Percentiles rank a stretch among this genome's conserved stretches.
Conservation (phyloP, 2,329 filamentous ascomycete genomes). For the Phyllosticta citriasiana region DNA sequence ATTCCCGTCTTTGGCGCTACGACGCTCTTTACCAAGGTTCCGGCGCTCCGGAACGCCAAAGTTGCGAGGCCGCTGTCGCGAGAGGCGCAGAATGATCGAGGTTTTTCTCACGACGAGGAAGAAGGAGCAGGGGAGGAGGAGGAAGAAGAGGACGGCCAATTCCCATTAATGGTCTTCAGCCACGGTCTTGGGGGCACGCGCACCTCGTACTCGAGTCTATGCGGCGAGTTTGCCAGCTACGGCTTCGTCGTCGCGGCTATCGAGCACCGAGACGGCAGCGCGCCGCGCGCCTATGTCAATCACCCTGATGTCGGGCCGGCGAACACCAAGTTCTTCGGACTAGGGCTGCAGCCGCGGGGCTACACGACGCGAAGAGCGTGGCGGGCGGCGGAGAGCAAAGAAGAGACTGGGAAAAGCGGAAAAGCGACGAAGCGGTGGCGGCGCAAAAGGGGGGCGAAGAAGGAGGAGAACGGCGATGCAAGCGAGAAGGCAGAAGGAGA, state of each 20-base stretch:
- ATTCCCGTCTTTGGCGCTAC: slow-evolving; percentile 47
- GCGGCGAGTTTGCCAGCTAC: slow-evolving; percentile 56
- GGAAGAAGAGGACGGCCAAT: slow-evolving; percentile 26
- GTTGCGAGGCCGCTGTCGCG: slow-evolving; percentile 46
- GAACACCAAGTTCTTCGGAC: neutral
- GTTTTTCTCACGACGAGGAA: slow-evolving; percentile 19
- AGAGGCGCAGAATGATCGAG: slow-evolving; percentile 23
- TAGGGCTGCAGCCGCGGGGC: neutral
- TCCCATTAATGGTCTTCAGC: slow-evolving; percentile 56
- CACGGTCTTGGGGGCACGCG: slow-evolving; percentile 56
- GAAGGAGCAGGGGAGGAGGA: slow-evolving; percentile 22
- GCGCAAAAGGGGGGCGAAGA: neutral
- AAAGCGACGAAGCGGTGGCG: neutral
- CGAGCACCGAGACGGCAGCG: slow-evolving; percentile 56
- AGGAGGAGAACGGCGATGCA: neutral
- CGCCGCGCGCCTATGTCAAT: slow-evolving; percentile 52
- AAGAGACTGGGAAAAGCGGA: neutral
- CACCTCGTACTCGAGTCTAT: slow-evolving; percentile 53
- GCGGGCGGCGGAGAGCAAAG: neutral
- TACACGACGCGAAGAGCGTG: neutral
- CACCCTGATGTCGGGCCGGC: slow-evolving; percentile 32
- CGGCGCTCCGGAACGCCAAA: slow-evolving; percentile 52
- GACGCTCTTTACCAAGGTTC: slow-evolving; percentile 54
- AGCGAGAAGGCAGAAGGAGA: neutral
- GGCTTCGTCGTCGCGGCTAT: slow-evolving; percentile 55